Conservation (phyloP, 1,139 yeast genomes). For the Zygosaccharomyces sapae region DNA sequence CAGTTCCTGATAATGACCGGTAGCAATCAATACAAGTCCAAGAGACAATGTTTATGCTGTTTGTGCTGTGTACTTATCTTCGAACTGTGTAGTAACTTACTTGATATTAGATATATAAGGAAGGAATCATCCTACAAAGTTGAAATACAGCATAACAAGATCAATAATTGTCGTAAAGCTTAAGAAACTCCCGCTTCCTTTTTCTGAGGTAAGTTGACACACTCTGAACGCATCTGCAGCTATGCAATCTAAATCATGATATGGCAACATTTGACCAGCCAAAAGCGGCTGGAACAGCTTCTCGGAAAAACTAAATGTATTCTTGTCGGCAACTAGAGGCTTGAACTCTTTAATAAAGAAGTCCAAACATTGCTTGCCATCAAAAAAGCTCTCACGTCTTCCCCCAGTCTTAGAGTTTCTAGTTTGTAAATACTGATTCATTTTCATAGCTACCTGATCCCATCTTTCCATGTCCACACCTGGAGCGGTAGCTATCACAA, state of each 20-base stretch:
- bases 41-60: too few relatives aligned
- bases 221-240: neutral
- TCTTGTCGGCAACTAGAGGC: neutral
- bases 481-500: neutral
- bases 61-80: too few relatives aligned
- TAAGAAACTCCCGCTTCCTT: neutral
- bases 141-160: neutral
- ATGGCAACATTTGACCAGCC: neutral
- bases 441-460: neutral
- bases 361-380: neutral
- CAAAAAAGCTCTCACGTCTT: neutral
- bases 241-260: neutral
- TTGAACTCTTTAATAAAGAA: neutral
- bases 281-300: neutral
- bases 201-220: neutral
- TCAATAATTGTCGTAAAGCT: neutral
- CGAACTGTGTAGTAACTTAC: too few relatives aligned
- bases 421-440: neutral
- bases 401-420: neutral
- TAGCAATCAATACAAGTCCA: neutral
- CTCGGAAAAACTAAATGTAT: neutral
- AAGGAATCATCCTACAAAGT: neutral
- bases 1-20: neutral
- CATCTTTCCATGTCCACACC: neutral
- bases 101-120: too few relatives aligned